Evolutionary conservation across 768 basidiomycete genomes (phyloP).

Genomic region (Termitomyces sp.): DNA sequence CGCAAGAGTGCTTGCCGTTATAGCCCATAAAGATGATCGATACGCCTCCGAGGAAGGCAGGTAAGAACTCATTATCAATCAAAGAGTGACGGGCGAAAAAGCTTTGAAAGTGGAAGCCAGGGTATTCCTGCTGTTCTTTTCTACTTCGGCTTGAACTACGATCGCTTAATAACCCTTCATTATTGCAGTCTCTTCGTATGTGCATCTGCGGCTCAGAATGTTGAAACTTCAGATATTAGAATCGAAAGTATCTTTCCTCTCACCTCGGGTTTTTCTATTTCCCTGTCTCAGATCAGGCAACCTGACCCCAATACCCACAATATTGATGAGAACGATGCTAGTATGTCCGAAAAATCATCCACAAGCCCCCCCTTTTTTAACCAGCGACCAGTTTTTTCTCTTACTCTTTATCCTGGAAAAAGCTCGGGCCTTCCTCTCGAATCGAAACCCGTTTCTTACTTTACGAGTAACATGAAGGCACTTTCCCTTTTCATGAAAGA

Average conservation of each 20-base stretch:
- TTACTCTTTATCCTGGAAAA: constrained; percentile 47
- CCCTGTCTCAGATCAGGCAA: constrained; percentile 49
- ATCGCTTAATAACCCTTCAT: not conserved
- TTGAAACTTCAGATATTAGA: constrained; percentile 26
- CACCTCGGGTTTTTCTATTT: constrained; percentile 44
- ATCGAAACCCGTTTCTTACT: constrained; percentile 32
- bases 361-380: not conserved
- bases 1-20: constrained; percentile 39
- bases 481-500: constrained; percentile 45
- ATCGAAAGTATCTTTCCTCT: constrained; percentile 54
- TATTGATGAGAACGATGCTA: not conserved
- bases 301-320: constrained; percentile 22
- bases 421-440: constrained; percentile 15
- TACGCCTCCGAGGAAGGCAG: not conserved
- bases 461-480: constrained; percentile 40
- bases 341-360: not conserved
- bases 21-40: constrained; percentile 32
- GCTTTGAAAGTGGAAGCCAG: not conserved
- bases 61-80: not conserved
- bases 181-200: constrained; percentile 42
- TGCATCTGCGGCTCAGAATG: constrained; percentile 27
- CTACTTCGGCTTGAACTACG: not conserved
- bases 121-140: not conserved
- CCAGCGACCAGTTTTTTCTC: constrained; percentile 40
- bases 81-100: not conserved